Evolutionary conservation across 2,329 filamentous ascomycete genomes (phyloP).

Genomic region (Aspergillus puulaauensis): DNA sequence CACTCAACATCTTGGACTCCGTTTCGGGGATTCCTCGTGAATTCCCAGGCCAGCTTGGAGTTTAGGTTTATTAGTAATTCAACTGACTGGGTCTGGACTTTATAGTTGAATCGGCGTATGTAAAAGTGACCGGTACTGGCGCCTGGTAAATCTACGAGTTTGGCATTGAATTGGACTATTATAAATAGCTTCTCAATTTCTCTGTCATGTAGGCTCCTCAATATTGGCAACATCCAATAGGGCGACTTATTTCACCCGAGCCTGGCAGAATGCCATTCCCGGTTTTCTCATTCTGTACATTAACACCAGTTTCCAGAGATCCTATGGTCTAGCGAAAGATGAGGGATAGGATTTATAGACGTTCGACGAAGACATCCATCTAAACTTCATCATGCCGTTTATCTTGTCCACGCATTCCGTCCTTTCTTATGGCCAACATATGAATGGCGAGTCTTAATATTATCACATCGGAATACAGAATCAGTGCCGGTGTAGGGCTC

Average conservation of each 20-base stretch:
- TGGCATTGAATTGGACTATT: background rate
- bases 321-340: conserved; percentile 45
- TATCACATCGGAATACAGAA: background rate
- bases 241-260: no score
- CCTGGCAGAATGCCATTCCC: conserved; percentile 48
- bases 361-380: conserved; percentile 39
- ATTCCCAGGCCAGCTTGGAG: background rate
- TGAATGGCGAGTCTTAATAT: background rate
- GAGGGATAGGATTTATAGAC: conserved; percentile 39
- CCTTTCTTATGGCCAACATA: background rate
- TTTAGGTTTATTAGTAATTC: no score
- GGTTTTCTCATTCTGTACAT: conserved; percentile 48
- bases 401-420: background rate
- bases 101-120: background rate
- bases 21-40: background rate
- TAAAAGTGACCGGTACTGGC: background rate
- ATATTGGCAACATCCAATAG: background rate
- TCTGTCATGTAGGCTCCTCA: background rate
- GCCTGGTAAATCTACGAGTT: background rate
- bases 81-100: no score
- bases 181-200: background rate
- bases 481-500: background rate
- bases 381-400: background rate
- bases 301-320: conserved; percentile 49
- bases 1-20: background rate